A percentile compares a stretch with the other conserved stretches of the same genome.
Evolutionary conservation across 1,284 basidiomycete genomes (phyloP).

Genomic region (Pterulicium gracile): DNA sequence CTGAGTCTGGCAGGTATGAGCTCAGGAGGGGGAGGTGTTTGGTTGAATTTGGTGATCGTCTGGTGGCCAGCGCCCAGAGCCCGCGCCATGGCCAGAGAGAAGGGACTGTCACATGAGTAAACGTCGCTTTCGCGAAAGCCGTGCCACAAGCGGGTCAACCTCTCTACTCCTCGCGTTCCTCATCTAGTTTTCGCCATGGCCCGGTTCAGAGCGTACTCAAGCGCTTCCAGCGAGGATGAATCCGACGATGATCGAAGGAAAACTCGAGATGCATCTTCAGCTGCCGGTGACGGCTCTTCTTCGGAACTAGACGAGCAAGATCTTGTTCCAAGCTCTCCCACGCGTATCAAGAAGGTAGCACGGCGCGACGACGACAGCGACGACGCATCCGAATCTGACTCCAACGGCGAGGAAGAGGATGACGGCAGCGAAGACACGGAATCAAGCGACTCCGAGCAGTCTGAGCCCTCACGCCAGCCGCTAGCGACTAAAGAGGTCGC

Average conservation of each 20-base stretch:
- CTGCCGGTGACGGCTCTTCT: background rate
- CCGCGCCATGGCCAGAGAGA: too few relatives aligned
- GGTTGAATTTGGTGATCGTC: too few relatives aligned
- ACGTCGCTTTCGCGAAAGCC: too few relatives aligned
- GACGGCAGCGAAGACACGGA: background rate
- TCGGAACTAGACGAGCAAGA: constrained; percentile 13
- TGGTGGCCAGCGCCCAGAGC: too few relatives aligned
- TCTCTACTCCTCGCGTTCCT: too few relatives aligned
- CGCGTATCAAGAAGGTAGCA: constrained; percentile 13
- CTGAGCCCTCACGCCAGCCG: constrained; percentile 4
- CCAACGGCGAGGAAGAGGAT: constrained; percentile 8
- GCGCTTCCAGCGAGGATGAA: constrained; percentile 31
- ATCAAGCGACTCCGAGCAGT: background rate
- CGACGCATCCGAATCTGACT: constrained; percentile 18
- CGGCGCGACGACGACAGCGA: constrained; percentile 17
- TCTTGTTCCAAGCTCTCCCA: constrained; percentile 15
- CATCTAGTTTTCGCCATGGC: too few relatives aligned
- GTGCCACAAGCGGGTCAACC: too few relatives aligned
- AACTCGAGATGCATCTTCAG: background rate
- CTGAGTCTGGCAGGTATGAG: too few relatives aligned
- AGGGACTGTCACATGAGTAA: too few relatives aligned
- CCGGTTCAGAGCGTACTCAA: constrained; percentile 29
- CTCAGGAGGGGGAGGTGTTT: too few relatives aligned
- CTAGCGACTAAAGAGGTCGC: constrained; percentile 14
- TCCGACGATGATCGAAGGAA: constrained; percentile 10